Conservation (phyloP, 2,329 filamentous ascomycete genomes). For the Penicillium sp. region DNA sequence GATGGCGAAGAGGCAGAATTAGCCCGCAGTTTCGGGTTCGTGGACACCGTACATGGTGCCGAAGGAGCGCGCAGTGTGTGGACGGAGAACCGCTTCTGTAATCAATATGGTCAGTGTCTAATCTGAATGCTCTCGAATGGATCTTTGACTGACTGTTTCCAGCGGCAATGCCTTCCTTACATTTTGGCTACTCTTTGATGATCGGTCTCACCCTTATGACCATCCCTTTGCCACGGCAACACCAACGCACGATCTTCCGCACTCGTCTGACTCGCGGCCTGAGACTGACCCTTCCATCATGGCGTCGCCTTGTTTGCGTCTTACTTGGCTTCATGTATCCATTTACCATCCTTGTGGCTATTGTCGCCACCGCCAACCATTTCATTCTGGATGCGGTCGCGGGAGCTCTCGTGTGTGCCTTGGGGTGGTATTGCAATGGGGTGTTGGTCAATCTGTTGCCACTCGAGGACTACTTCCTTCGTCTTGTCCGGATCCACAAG, state of each 20-base stretch:
- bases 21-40: slow-evolving; percentile 60
- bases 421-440: slow-evolving; percentile 60
- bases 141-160: not conserved
- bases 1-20: slow-evolving; percentile 56
- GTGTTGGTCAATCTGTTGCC: slow-evolving; percentile 63
- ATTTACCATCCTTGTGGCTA: slow-evolving; percentile 62
- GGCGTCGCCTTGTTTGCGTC: slow-evolving; percentile 53
- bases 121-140: not conserved
- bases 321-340: slow-evolving; percentile 63
- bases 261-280: slow-evolving; percentile 35
- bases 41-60: slow-evolving; percentile 59
- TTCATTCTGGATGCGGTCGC: slow-evolving; percentile 70
- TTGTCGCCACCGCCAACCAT: slow-evolving; percentile 71
- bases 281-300: slow-evolving; percentile 46
- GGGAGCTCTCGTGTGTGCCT: slow-evolving; percentile 62
- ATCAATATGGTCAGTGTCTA: slow-evolving; percentile 63
- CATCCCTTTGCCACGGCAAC: slow-evolving; percentile 59
- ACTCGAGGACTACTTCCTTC: slow-evolving; percentile 68
- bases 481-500: slow-evolving; percentile 64
- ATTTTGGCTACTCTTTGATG: slow-evolving; percentile 73
- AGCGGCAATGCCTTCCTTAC: slow-evolving; percentile 73
- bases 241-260: slow-evolving; percentile 43
- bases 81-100: slow-evolving; percentile 72
- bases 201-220: slow-evolving; percentile 68
- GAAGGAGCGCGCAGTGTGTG: slow-evolving; percentile 66